Percentiles rank a stretch among this genome's conserved stretches.
Evolutionary conservation across 1,284 basidiomycete genomes (phyloP).

Genomic region (Exobasidium cylindrosporum): DNA sequence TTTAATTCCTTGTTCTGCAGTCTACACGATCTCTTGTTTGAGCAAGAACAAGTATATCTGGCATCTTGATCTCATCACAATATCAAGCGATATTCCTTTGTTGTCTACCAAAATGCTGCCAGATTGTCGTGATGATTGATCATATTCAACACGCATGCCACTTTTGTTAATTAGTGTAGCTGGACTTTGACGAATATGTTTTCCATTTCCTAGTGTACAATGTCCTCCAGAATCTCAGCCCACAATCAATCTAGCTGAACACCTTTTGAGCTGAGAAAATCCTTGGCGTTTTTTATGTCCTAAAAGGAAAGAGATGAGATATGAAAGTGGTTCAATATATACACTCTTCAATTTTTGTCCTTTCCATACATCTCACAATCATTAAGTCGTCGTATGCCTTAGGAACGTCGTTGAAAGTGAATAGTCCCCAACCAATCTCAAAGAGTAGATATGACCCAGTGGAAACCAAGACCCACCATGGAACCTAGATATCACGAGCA

Average conservation of each 20-base stretch:
- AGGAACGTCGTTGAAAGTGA: slow-evolving; percentile 28
- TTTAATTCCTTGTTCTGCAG: too few species aligned
- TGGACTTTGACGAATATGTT: too few species aligned
- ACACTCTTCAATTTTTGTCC: neutral
- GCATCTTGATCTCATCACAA: too few species aligned
- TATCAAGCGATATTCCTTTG: too few species aligned
- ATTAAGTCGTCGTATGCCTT: slow-evolving; percentile 35
- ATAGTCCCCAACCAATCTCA: slow-evolving; percentile 36
- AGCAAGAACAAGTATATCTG: too few species aligned
- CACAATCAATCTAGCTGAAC: slow-evolving; percentile 29
- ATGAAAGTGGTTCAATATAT: neutral
- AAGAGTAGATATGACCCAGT: slow-evolving; percentile 30
- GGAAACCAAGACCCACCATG: slow-evolving; percentile 35
- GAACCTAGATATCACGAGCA: slow-evolving; percentile 19
- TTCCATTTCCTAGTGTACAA: too few species aligned
- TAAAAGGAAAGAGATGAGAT: slow-evolving; percentile 12
- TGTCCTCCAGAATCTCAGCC: too few species aligned
- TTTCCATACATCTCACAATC: slow-evolving; percentile 18
- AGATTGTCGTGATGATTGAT: too few species aligned
- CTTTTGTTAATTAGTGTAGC: too few species aligned
- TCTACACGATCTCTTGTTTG: too few species aligned
- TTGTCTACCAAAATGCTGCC: too few species aligned
- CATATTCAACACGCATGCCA: too few species aligned
- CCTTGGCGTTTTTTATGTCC: slow-evolving; percentile 37
- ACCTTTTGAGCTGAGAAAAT: slow-evolving; percentile 28